Percentiles rank a stretch among this genome's conserved stretches.
Evolutionary conservation across 2,329 filamentous ascomycete species (phyloP).

Genomic region (Pseudogymnoascus pannorum): DNA sequence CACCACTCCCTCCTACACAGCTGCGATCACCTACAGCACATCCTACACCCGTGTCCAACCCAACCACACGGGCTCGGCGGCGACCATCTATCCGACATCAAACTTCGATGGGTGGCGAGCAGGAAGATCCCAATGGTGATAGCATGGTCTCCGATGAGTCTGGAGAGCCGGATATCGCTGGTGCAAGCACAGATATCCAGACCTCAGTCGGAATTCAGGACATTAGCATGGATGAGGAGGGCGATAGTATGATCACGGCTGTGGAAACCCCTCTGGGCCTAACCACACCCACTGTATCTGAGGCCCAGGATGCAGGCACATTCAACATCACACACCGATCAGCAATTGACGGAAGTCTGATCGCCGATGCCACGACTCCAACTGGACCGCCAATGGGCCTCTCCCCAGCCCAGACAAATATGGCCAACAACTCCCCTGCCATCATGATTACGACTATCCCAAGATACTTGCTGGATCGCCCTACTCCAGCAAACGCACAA

Average conservation of each 20-base stretch:
- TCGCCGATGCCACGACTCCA: constrained; percentile 61
- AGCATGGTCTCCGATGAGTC: constrained; percentile 74
- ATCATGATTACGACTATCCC: constrained; percentile 66
- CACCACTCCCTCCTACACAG: constrained; percentile 65
- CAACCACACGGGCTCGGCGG: constrained; percentile 51
- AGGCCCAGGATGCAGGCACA: constrained; percentile 75
- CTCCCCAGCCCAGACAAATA: constrained; percentile 57
- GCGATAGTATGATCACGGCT: constrained; percentile 67
- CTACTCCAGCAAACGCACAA: constrained; percentile 58
- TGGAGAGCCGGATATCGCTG: constrained; percentile 64
- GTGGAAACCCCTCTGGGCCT: constrained; percentile 65
- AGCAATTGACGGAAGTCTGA: constrained; percentile 76
- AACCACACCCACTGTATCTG: constrained; percentile 70
- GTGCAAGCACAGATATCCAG: constrained; percentile 69
- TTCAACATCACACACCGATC: constrained; percentile 91
- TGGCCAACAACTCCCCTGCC: constrained; percentile 68
- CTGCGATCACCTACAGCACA: constrained; percentile 48
- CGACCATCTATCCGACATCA: constrained; percentile 86
- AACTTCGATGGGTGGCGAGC: constrained; percentile 75
- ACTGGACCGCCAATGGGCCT: constrained; percentile 63
- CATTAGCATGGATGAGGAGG: constrained; percentile 64
- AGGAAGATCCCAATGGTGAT: constrained; percentile 79
- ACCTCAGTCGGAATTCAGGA: constrained; percentile 79
- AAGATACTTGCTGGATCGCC: constrained; percentile 68
- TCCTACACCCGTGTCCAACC: constrained; percentile 45